These are phyloP conservation scores for Carex scoparia DNA, from an alignment of 176 grass and related monocot species.

Conservation along the genomic window DNA sequence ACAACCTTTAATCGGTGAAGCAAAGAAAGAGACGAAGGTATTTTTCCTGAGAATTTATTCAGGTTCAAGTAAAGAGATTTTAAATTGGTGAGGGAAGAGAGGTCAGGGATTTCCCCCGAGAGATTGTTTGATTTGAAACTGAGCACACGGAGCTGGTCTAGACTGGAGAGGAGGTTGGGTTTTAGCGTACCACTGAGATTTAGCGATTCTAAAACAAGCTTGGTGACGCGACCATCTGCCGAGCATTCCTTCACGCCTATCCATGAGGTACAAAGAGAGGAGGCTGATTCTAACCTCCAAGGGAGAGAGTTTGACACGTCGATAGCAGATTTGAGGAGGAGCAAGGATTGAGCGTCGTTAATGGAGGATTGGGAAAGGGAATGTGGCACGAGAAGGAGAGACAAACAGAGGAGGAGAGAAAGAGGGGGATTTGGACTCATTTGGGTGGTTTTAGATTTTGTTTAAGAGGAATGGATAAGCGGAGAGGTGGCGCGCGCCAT, in stretches of 20 bases:
- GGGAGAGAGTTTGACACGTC: slow-evolving; percentile 55
- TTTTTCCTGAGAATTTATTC: slow-evolving; percentile 53
- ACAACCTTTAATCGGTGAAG: slow-evolving; percentile 78
- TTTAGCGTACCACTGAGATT: slow-evolving; percentile 65
- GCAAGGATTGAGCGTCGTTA: slow-evolving; percentile 50
- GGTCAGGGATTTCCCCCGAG: slow-evolving; percentile 62
- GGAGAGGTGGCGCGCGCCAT: slow-evolving; percentile 9
- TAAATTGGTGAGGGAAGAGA: slow-evolving; percentile 53
- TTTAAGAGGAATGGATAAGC: background rate
- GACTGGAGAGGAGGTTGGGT: slow-evolving; percentile 39
- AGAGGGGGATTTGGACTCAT: background rate
- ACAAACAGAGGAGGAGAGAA: slow-evolving; percentile 4
- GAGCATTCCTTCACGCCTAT: slow-evolving; percentile 62
- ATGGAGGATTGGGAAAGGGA: background rate
- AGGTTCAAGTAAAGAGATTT: slow-evolving; percentile 81
- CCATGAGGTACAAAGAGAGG: slow-evolving; percentile 49
- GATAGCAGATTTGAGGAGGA: slow-evolving; percentile 53
- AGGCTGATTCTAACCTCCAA: slow-evolving; percentile 41
- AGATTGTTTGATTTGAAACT: slow-evolving; percentile 81
- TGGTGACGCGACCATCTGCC: slow-evolving; percentile 44
- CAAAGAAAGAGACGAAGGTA: slow-evolving; percentile 44
- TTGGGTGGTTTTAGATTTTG: slow-evolving; percentile 11
- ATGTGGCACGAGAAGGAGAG: background rate
- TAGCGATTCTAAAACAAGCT: slow-evolving; percentile 82
- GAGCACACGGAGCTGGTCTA: slow-evolving; percentile 78